A percentile compares a stretch with the other conserved stretches of the same genome.
These are phyloP conservation scores for Dimargaris xerosporica DNA, from an alignment of 192 early-diverging fungal species.

Conservation along the genomic window DNA sequence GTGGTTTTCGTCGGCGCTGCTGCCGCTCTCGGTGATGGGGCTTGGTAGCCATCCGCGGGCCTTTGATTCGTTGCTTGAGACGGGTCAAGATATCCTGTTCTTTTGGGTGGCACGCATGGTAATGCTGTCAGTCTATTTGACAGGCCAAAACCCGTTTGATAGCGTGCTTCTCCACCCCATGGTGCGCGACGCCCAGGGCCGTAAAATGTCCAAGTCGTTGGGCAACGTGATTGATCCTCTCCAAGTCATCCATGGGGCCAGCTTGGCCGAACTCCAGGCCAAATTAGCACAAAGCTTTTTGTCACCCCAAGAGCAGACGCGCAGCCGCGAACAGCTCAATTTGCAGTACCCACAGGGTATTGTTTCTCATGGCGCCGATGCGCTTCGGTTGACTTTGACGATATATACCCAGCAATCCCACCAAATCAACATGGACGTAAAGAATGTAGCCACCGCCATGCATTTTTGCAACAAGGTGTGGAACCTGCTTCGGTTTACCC, in stretches of 20 bases:
- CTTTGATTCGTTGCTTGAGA: slow-evolving; percentile 78
- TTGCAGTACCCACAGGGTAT: slow-evolving; percentile 86
- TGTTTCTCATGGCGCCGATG: slow-evolving; percentile 94
- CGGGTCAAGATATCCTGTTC: slow-evolving; percentile 97
- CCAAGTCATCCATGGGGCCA: slow-evolving; percentile 89
- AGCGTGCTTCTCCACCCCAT: slow-evolving; percentile 95
- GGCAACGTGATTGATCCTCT: slow-evolving; percentile 98
- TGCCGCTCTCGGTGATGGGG: slow-evolving; percentile 95
- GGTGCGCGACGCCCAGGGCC: slow-evolving; percentile 94
- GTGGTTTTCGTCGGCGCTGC: slow-evolving; percentile 97
- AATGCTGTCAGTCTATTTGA: slow-evolving; percentile 90
- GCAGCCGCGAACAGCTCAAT: slow-evolving; percentile 51
- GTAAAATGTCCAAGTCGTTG: slow-evolving; percentile 94
- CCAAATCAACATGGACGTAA: slow-evolving; percentile 72
- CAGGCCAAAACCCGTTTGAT: slow-evolving; percentile 51
- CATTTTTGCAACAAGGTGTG: slow-evolving; percentile 99
- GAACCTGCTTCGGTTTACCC: slow-evolving; percentile 90
- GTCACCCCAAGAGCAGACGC: slow-evolving; percentile 78
- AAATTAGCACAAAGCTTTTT: slow-evolving; percentile 75
- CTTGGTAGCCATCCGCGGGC: slow-evolving; percentile 86
- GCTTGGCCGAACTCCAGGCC: slow-evolving; percentile 57
- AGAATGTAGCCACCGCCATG: slow-evolving; percentile 90
- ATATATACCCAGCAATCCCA: slow-evolving; percentile 35
- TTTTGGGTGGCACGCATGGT: slow-evolving; percentile 99
- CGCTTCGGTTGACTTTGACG: slow-evolving; percentile 67